Conservation (phyloP, 768 basidiomycete genomes). For the Boletus pseudopeckii region DNA sequence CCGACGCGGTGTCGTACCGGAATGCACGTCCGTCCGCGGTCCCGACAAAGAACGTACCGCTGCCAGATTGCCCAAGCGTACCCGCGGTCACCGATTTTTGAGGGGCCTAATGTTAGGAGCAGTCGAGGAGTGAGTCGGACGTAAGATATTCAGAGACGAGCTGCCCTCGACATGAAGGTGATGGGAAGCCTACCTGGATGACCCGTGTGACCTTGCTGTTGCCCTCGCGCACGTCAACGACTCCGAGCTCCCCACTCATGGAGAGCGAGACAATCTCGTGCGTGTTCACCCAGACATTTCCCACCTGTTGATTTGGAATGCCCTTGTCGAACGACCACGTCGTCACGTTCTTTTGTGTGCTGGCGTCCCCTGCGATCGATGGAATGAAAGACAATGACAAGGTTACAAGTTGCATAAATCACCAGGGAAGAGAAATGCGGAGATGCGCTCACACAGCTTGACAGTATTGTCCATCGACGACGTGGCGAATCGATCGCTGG, state of each 20-base stretch:
- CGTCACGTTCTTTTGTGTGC: constrained; percentile 59
- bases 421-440: background rate
- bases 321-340: constrained; percentile 74
- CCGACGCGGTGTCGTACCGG: constrained; percentile 47
- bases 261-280: constrained; percentile 79
- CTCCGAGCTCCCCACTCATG: constrained; percentile 73
- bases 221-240: constrained; percentile 69
- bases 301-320: constrained; percentile 81
- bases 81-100: constrained; percentile 77
- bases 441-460: constrained; percentile 60
- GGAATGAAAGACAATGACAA: background rate
- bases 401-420: background rate
- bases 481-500: constrained; percentile 71
- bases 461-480: constrained; percentile 86
- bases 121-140: background rate
- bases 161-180: background rate
- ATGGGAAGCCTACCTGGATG: constrained; percentile 49
- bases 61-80: constrained; percentile 33
- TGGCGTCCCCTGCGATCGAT: constrained; percentile 67
- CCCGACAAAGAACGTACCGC: constrained; percentile 73
- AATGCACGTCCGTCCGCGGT: constrained; percentile 76
- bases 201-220: constrained; percentile 58
- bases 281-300: constrained; percentile 77
- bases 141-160: background rate
- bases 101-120: constrained; percentile 51